Evolutionary conservation across 192 early-diverging fungal species (phyloP).

Genomic region (Mortierella hygrophila): DNA sequence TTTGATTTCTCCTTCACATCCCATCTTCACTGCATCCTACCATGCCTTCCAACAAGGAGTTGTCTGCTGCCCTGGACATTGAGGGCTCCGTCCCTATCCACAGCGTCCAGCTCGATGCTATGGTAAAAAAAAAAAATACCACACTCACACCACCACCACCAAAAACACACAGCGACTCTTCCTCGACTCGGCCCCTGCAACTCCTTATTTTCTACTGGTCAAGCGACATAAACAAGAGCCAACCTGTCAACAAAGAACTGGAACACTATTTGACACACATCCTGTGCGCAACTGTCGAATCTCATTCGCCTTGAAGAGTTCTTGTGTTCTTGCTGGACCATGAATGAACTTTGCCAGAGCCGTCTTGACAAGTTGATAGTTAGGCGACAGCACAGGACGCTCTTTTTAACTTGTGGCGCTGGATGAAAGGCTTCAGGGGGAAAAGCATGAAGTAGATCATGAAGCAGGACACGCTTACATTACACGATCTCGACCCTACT

Average conservation of each 20-base stretch:
- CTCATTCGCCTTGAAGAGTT: not conserved
- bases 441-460: not conserved
- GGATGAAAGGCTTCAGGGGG: not conserved
- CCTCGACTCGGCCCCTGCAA: not conserved
- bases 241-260: not conserved
- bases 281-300: not conserved
- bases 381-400: not conserved
- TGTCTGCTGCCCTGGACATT: conserved; percentile 70
- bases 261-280: not conserved
- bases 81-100: conserved; percentile 67
- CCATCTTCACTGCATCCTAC: conserved; percentile 25
- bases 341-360: not conserved
- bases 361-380: not conserved
- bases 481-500: not conserved
- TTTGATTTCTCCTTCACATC: conserved; percentile 17
- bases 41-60: conserved; percentile 57
- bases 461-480: not conserved
- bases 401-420: not conserved
- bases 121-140: conserved; percentile 61
- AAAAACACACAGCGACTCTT: not conserved
- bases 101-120: conserved; percentile 79
- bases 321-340: not conserved
- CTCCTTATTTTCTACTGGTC: not conserved
- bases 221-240: not conserved
- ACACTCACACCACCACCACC: too few species aligned